phyloP scores from a whole-genome alignment of 2,329 filamentous ascomycete species.

The Malbranchea cinnamomea region DNA sequence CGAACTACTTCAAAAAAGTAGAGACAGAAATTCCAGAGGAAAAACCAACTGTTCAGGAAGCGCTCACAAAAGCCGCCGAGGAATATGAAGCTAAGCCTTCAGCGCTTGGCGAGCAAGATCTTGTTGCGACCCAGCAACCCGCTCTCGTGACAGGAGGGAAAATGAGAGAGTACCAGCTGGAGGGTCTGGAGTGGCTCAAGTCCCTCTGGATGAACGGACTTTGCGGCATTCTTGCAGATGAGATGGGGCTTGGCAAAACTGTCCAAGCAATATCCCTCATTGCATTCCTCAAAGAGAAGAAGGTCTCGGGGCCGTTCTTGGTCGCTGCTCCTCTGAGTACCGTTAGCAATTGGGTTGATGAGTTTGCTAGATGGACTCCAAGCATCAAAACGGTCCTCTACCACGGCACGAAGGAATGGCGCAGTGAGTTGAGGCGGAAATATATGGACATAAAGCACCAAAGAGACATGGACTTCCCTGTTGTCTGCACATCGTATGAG shows the following conservation, averaged over 20 bases:
- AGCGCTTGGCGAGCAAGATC: constrained; percentile 47
- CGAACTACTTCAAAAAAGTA: constrained; percentile 46
- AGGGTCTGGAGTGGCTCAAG: constrained; percentile 86
- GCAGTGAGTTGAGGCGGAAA: constrained; percentile 61
- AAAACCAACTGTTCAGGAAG: constrained; percentile 40
- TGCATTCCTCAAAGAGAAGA: constrained; percentile 74
- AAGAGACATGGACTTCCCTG: constrained; percentile 59
- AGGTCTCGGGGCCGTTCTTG: constrained; percentile 75
- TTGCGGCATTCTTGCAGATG: constrained; percentile 81
- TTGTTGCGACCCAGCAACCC: constrained; percentile 74
- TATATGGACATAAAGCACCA: constrained; percentile 53
- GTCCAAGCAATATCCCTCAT: constrained; percentile 81
- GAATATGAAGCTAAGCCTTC: constrained; percentile 43
- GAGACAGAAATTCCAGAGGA: constrained; percentile 39
- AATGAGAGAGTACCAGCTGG: constrained; percentile 89
- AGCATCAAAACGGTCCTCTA: constrained; percentile 80
- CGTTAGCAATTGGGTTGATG: constrained; percentile 87
- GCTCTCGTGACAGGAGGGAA: constrained; percentile 70
- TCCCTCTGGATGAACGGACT: constrained; percentile 75
- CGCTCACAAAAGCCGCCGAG: constrained; percentile 42
- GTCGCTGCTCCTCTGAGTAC: constrained; percentile 86
- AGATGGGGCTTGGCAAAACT: constrained; percentile 90
- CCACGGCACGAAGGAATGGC: constrained; percentile 66
- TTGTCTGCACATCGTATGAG: constrained; percentile 91
- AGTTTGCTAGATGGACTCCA: constrained; percentile 83